phyloP scores from a whole-genome alignment of 345 rosid species.

The Murraya paniculata region DNA sequence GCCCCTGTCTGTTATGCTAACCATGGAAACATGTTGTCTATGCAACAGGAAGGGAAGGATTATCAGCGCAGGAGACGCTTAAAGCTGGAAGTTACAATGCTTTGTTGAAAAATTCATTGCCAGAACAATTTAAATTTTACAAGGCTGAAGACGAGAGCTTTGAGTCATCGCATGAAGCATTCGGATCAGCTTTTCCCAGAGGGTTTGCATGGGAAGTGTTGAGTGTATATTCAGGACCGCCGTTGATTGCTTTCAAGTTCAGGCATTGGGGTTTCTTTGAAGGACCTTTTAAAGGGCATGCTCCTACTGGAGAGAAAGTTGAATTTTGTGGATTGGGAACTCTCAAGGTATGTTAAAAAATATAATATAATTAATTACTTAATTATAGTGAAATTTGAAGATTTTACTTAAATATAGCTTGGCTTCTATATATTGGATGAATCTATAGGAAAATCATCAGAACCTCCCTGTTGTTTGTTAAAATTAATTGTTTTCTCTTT shows the following conservation, averaged over 20 bases:
- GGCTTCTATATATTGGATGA: too few relatives aligned
- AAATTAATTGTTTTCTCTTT: too few relatives aligned
- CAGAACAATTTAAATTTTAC: slow-evolving; percentile 55
- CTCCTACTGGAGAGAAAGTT: slow-evolving; percentile 63
- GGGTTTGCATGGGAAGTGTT: slow-evolving; percentile 90
- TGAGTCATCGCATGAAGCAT: slow-evolving; percentile 70
- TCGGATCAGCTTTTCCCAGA: slow-evolving; percentile 60
- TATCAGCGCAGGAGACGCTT: slow-evolving; percentile 64
- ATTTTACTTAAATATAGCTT: too few relatives aligned
- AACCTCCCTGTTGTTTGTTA: too few relatives aligned
- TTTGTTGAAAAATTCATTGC: slow-evolving; percentile 53
- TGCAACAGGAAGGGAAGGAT: slow-evolving; percentile 61
- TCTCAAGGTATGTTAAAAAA: slow-evolving; percentile 44
- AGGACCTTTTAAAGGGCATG: slow-evolving; percentile 69
- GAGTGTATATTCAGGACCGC: slow-evolving; percentile 71
- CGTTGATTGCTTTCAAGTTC: slow-evolving; percentile 68
- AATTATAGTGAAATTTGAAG: background rate
- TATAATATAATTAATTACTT: too few relatives aligned
- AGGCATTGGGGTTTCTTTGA: slow-evolving; percentile 90
- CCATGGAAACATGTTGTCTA: background rate
- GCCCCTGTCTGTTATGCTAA: too few relatives aligned
- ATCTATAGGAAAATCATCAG: too few relatives aligned
- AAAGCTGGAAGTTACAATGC: slow-evolving; percentile 72
- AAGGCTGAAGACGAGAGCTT: slow-evolving; percentile 71
- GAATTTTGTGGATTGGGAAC: slow-evolving; percentile 63